Conservation (phyloP, 2,329 filamentous ascomycete genomes). For the Bipolaris victoriae region DNA sequence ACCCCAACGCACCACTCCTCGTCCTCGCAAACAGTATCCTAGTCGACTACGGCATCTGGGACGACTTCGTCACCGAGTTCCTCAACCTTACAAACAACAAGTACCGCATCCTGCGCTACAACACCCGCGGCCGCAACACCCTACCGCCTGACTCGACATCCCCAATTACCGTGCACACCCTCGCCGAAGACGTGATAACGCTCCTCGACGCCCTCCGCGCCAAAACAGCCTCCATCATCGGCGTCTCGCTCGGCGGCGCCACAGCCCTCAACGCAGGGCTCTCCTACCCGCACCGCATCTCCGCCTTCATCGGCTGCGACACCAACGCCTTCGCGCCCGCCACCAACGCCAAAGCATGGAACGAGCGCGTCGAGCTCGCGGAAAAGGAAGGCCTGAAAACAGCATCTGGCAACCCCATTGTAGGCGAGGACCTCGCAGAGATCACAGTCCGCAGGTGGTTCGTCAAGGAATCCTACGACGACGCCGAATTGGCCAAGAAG, state of each 20-base stretch:
- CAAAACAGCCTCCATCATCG: constrained; percentile 69
- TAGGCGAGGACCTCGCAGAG: constrained; percentile 68
- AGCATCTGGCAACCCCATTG: constrained; percentile 59
- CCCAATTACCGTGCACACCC: constrained; percentile 64
- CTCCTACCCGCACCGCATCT: constrained; percentile 64
- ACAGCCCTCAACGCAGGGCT: constrained; percentile 77
- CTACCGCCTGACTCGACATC: constrained; percentile 50
- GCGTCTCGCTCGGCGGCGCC: constrained; percentile 81
- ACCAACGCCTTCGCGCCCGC: constrained; percentile 76
- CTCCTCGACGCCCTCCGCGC: constrained; percentile 75
- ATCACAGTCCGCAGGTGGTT: constrained; percentile 81
- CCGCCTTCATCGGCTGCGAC: constrained; percentile 74
- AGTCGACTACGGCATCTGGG: constrained; percentile 81
- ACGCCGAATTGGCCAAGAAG: constrained; percentile 55
- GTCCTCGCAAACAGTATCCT: constrained; percentile 83
- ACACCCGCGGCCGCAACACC: constrained; percentile 71
- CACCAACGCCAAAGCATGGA: constrained; percentile 80
- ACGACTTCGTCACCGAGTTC: constrained; percentile 70
- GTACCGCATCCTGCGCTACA: constrained; percentile 78
- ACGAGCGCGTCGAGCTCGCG: constrained; percentile 72
- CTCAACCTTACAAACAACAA: constrained; percentile 60
- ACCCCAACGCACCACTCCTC: constrained; percentile 71
- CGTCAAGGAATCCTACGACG: constrained; percentile 63
- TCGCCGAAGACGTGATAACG: constrained; percentile 70
- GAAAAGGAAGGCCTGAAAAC: constrained; percentile 58